These are phyloP conservation scores for Aspergillus steynii DNA, from an alignment of 495 filamentous ascomycete species.

Conservation along the genomic window DNA sequence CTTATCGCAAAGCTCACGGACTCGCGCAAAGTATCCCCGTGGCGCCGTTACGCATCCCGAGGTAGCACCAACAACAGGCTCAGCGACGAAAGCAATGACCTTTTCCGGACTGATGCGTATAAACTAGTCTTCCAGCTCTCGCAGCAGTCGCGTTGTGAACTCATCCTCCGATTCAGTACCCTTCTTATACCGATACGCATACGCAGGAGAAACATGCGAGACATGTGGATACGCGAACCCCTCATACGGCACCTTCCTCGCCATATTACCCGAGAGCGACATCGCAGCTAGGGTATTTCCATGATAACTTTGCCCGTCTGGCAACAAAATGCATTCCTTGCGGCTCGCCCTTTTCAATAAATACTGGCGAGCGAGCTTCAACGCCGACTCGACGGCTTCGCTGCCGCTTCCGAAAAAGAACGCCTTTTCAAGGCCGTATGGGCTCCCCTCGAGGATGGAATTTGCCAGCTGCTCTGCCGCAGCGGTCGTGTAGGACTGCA, in stretches of 20 bases:
- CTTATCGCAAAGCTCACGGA: slow-evolving; percentile 39
- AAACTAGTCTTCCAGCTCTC: slow-evolving; percentile 66
- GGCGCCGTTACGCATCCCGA: slow-evolving; percentile 43
- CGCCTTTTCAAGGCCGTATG: slow-evolving; percentile 13
- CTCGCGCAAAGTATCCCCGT: slow-evolving; percentile 36
- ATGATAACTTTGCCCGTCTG: slow-evolving; percentile 57
- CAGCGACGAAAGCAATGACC: slow-evolving; percentile 65
- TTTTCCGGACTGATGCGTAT: slow-evolving; percentile 58
- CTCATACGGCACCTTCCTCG: slow-evolving; percentile 28
- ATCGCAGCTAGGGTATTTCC: slow-evolving; percentile 63
- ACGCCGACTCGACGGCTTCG: slow-evolving; percentile 59
- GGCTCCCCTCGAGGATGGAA: slow-evolving; percentile 28
- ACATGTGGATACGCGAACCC: slow-evolving; percentile 15
- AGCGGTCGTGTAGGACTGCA: slow-evolving; percentile 36
- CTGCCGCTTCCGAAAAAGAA: slow-evolving; percentile 34
- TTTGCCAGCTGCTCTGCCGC: slow-evolving; percentile 30
- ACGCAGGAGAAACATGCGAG: slow-evolving; percentile 37
- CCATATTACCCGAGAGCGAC: slow-evolving; percentile 53
- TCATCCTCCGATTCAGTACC: slow-evolving; percentile 30
- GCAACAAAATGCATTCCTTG: slow-evolving; percentile 53
- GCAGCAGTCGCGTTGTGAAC: slow-evolving; percentile 40
- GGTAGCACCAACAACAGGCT: slow-evolving; percentile 58
- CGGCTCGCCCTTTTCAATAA: slow-evolving; percentile 24
- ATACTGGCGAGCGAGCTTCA: slow-evolving; percentile 52
- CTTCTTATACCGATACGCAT: slow-evolving; percentile 37